These are phyloP conservation scores for Gossypium gossypioides DNA, from an alignment of 441 rosid genomes.

Conservation along the genomic window DNA sequence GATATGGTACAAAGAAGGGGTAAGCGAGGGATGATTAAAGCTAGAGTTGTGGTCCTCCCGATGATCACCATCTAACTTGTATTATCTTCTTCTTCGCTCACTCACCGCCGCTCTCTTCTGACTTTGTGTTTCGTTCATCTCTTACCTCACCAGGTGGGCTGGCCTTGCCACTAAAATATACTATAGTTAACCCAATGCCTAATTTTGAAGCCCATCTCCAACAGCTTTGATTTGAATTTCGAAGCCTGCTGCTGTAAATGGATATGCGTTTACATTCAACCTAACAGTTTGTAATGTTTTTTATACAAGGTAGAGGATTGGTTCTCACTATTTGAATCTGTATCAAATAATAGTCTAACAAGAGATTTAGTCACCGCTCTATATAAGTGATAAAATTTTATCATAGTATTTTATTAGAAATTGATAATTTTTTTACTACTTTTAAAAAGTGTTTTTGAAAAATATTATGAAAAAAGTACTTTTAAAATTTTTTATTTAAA, in stretches of 20 bases:
- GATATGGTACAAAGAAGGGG: neutral
- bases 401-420: no score
- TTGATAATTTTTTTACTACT: no score
- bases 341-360: no score
- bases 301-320: no score
- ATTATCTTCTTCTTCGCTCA: neutral
- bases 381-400: no score
- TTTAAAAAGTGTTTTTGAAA: no score
- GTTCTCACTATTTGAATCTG: no score
- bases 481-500: no score
- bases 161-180: neutral
- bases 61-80: neutral
- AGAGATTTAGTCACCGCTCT: no score
- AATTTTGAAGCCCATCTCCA: neutral
- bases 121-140: neutral
- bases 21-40: neutral
- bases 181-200: neutral
- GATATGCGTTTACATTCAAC: no score
- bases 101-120: neutral
- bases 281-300: no score
- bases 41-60: neutral
- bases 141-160: neutral
- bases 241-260: neutral
- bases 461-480: no score
- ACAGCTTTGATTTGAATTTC: neutral